These are phyloP conservation scores for Metrosideros polymorpha DNA, from an alignment of 441 rosid species.

Conservation along the genomic window DNA sequence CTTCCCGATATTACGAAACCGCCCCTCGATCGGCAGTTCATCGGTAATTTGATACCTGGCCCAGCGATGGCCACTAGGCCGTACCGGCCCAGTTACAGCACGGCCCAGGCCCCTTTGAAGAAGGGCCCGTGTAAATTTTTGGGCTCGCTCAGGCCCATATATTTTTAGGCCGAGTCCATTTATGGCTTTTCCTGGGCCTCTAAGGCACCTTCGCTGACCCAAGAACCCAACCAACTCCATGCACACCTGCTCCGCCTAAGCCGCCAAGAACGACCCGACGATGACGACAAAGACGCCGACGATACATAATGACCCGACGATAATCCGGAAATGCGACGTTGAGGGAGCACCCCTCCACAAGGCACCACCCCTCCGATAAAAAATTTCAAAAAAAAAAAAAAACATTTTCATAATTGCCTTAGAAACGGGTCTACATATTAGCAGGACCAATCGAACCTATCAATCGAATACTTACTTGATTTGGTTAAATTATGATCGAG, in stretches of 20 bases:
- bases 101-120: neutral
- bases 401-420: neutral
- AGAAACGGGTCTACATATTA: neutral
- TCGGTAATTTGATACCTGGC: neutral
- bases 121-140: neutral
- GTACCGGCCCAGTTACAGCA: neutral
- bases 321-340: neutral
- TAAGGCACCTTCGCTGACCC: neutral
- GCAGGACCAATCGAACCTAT: neutral
- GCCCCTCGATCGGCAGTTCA: neutral
- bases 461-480: neutral
- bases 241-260: neutral
- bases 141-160: neutral
- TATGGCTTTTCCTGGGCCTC: neutral
- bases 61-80: neutral
- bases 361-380: no score
- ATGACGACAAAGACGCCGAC: neutral
- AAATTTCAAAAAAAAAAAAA: rapidly evolving
- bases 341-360: no score
- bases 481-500: neutral
- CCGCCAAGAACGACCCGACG: neutral
- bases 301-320: neutral
- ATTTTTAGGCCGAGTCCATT: no score
- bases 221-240: neutral
- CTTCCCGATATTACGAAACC: neutral